phyloP scores from a whole-genome alignment of 306 rosid genomes.

The Begonia loranthoides region DNA sequence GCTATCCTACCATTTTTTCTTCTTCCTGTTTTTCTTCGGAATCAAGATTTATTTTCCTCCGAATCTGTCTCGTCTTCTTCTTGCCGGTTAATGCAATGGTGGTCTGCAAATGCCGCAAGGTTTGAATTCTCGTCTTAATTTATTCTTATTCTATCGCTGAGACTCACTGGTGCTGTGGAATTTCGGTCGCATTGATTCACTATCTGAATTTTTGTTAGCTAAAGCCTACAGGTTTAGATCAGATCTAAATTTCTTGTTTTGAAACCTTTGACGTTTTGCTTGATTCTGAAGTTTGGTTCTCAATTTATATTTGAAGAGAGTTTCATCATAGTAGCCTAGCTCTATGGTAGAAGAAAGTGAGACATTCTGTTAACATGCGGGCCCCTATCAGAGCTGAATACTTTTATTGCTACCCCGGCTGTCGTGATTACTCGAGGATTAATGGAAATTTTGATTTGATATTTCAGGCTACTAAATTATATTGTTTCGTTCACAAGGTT shows the following conservation, averaged over 20 bases:
- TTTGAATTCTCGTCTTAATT: constrained; percentile 12
- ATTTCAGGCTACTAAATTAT: constrained; percentile 89
- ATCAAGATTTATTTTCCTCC: background rate
- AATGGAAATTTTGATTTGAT: constrained; percentile 5
- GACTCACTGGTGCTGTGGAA: background rate
- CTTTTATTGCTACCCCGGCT: background rate
- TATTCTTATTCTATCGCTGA: background rate
- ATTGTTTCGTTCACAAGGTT: constrained; percentile 97
- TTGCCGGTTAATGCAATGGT: constrained; percentile 66
- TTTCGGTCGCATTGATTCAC: constrained; percentile 11
- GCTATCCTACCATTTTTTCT: no score
- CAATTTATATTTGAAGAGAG: background rate
- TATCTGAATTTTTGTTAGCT: constrained; percentile 10
- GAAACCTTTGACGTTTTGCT: constrained; percentile 20
- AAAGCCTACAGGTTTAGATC: constrained; percentile 30
- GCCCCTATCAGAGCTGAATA: background rate
- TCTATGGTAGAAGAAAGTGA: background rate
- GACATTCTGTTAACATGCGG: background rate
- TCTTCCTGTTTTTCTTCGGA: no score
- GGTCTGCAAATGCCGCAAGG: constrained; percentile 99
- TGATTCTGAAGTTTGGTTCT: constrained; percentile 11
- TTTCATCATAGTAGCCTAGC: background rate
- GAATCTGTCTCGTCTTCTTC: constrained; percentile 4
- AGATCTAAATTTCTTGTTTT: constrained; percentile 14
- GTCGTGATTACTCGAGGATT: constrained; percentile 1